Evolutionary conservation across 2,329 filamentous ascomycete species (phyloP), one percentile per base, ranked within the genome.

Genomic region (Hypoxylon sp.): DNA sequence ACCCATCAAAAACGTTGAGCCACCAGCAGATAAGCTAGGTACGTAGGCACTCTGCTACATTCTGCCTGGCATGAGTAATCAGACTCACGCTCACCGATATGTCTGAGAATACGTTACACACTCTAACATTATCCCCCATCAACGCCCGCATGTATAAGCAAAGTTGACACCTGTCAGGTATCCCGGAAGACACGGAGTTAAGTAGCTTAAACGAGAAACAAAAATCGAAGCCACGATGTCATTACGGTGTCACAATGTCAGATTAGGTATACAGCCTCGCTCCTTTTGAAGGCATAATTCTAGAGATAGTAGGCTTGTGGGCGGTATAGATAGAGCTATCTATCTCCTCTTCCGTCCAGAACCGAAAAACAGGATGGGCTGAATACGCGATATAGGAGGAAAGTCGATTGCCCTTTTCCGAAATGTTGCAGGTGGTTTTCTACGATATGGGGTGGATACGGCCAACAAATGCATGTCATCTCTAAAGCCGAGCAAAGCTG

Each of bases 401-500:
- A 4, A 30, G 14, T 51, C 34, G 21, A 46, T 23, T 23, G 14
- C 10, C n/a, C 28, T 13, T 34, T 13, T 51, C 59, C 49, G 30
- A 61, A 30, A 49, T 30, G 50, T 48, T 55, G 19, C 51, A 51
- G 51, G 34, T 55, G 30, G 46, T 19, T 45, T 34, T 45, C 25
- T 23, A 56, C 19, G 11, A n/a, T 30, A 25, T 5, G 50, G 30
- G 30, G n/a, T 21, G 36, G 34, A 50, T 19, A 30, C 25, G 25
- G 23, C 30, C 32, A 60, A 48, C 14, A 60, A 10, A 30, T 38
- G 34, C 28, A 43, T 21, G 50, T 17, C 38, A 34, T 23, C 53
- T 43, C n/a, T 32, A 13, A 30, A 52, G 25, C 28, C 53, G 46
- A 36, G 11, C 14, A 14, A n/a, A 34, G 30, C 38, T 32, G 30